These are phyloP conservation scores for Termitomyces sp. DNA, from an alignment of 768 basidiomycete species.

Conservation along the genomic window DNA sequence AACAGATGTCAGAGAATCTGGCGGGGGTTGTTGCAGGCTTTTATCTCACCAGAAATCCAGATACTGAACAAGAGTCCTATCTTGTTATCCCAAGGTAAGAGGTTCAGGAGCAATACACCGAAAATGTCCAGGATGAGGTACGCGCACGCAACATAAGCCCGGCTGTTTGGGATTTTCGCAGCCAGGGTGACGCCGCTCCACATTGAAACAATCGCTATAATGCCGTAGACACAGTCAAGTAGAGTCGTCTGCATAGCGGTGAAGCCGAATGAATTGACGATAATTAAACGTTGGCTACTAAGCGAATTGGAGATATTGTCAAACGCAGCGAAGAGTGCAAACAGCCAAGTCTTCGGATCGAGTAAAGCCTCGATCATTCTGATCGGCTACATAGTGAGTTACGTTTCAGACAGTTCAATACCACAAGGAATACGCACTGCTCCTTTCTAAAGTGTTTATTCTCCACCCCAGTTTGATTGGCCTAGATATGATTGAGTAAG, in stretches of 20 bases:
- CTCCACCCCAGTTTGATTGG: conserved; percentile 70
- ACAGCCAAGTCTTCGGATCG: conserved; percentile 77
- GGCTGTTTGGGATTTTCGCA: conserved; percentile 49
- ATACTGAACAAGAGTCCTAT: conserved; percentile 59
- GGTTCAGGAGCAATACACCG: conserved; percentile 58
- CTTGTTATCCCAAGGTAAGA: conserved; percentile 62
- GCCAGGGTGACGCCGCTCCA: conserved; percentile 60
- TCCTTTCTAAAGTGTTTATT: conserved; percentile 58
- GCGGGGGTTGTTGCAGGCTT: not conserved
- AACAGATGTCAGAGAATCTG: not conserved
- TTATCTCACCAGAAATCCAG: conserved; percentile 46
- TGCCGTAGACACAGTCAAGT: conserved; percentile 61
- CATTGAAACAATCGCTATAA: conserved; percentile 68
- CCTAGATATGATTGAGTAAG: conserved; percentile 1
- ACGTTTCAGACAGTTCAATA: not conserved
- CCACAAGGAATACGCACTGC: conserved; percentile 46
- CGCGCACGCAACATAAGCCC: conserved; percentile 56
- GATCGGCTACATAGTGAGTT: conserved; percentile 11
- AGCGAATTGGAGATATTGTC: conserved; percentile 61
- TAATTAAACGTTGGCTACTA: conserved; percentile 62
- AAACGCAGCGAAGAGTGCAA: conserved; percentile 62
- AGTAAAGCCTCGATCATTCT: conserved; percentile 67
- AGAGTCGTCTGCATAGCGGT: conserved; percentile 62
- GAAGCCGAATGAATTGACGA: conserved; percentile 67
- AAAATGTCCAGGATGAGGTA: conserved; percentile 65